Conservation (phyloP, 805 yeast genomes). For the Kockiozyma suomiensis region DNA sequence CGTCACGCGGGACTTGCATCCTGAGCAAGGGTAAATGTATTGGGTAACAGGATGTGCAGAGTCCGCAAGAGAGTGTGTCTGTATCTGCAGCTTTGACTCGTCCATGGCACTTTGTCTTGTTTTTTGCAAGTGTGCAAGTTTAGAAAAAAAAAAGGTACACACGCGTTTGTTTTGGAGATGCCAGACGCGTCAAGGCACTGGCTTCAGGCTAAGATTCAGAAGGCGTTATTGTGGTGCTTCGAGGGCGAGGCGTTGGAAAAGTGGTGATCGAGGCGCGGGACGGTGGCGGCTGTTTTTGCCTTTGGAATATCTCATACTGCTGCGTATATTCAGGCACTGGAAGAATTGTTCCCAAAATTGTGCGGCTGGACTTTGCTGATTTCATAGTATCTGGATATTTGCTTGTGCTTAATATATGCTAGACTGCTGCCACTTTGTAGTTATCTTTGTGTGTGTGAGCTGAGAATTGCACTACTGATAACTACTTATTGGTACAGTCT, state of each 20-base stretch:
- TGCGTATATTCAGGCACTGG: slow-evolving; percentile 1
- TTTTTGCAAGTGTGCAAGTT: too few species aligned
- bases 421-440: too few species aligned
- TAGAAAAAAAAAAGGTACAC: too few species aligned
- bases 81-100: slow-evolving; percentile 28
- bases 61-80: slow-evolving; percentile 19
- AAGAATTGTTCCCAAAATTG: neutral
- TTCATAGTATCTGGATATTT: too few species aligned
- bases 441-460: too few species aligned
- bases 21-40: slow-evolving; percentile 32
- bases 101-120: slow-evolving; percentile 15
- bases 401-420: too few species aligned
- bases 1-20: slow-evolving; percentile 33
- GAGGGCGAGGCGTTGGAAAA: neutral
- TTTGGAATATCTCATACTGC: neutral
- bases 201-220: neutral
- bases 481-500: too few species aligned
- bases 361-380: too few species aligned
- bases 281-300: neutral
- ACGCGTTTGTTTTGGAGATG: neutral
- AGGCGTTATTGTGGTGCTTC: slow-evolving; percentile 15
- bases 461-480: too few species aligned
- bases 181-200: slow-evolving; percentile 1
- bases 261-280: slow-evolving; percentile 10
- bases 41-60: slow-evolving; percentile 23